These are phyloP conservation scores for Letharia lupina DNA, from an alignment of 495 filamentous ascomycete species.

Conservation along the genomic window DNA sequence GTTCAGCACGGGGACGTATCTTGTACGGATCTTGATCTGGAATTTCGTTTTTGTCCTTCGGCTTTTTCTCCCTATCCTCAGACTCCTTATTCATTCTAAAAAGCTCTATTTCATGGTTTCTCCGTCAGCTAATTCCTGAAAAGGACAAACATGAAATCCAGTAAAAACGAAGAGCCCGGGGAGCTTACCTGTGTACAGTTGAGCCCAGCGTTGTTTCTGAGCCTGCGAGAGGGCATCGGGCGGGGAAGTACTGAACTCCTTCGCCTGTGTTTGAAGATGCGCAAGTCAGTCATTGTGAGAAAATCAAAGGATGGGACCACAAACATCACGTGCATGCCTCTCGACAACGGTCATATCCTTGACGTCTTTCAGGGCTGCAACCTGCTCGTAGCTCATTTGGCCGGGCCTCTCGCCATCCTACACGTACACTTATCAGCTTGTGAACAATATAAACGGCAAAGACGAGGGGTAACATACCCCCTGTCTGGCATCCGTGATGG, in stretches of 20 bases:
- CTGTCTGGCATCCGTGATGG: background rate
- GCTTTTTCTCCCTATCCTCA: background rate
- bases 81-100: background rate
- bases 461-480: background rate
- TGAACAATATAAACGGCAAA: no score
- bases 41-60: no score
- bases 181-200: background rate
- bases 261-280: background rate
- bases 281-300: background rate
- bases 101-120: background rate
- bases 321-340: background rate
- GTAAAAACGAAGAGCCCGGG: background rate
- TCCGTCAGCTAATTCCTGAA: background rate
- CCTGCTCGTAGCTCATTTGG: background rate
- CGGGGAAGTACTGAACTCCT: background rate
- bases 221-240: background rate
- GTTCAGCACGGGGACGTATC: constrained; percentile 1
- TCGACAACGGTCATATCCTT: background rate
- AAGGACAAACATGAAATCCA: background rate
- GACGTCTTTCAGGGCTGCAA: background rate
- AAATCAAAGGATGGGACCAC: background rate
- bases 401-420: background rate
- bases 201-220: constrained; percentile 1
- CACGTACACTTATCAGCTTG: background rate
- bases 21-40: background rate